Evolutionary conservation across 306 rosid species (phyloP).

Genomic region (Fagus crenata): DNA sequence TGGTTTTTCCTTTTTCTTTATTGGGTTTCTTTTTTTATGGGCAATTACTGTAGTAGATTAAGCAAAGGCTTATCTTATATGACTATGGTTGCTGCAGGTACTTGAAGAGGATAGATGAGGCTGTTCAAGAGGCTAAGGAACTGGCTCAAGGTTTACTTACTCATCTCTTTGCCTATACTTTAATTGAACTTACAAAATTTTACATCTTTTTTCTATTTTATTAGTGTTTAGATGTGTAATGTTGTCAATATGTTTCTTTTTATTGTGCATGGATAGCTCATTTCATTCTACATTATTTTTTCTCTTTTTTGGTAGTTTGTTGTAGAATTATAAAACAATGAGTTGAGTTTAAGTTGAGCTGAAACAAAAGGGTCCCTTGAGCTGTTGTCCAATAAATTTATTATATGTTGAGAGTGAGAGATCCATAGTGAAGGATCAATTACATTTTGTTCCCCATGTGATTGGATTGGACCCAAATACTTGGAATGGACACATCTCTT

Average conservation of each 20-base stretch:
- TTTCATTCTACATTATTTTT: background rate
- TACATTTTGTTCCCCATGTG: background rate
- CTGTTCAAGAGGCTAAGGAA: conserved; percentile 64
- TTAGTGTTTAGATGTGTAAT: background rate
- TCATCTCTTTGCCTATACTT: background rate
- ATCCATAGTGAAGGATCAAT: background rate
- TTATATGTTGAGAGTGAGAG: background rate
- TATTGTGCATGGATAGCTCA: background rate
- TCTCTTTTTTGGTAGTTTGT: background rate
- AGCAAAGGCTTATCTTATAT: background rate
- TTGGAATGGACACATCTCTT: background rate
- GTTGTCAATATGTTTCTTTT: background rate
- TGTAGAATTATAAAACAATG: background rate
- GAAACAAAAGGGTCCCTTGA: background rate
- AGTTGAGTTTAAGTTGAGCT: too few species aligned
- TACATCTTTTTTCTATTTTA: background rate
- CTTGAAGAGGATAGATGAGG: conserved; percentile 61
- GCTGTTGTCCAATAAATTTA: background rate
- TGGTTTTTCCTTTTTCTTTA: conserved; percentile 43
- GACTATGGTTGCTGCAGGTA: conserved; percentile 44
- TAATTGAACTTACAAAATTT: background rate
- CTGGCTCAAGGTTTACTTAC: conserved; percentile 43
- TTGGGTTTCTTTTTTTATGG: background rate
- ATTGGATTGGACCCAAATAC: background rate
- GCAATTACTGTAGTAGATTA: background rate